Conservation (phyloP, 257 asterid genomes). For the Hygrophila difformis region DNA sequence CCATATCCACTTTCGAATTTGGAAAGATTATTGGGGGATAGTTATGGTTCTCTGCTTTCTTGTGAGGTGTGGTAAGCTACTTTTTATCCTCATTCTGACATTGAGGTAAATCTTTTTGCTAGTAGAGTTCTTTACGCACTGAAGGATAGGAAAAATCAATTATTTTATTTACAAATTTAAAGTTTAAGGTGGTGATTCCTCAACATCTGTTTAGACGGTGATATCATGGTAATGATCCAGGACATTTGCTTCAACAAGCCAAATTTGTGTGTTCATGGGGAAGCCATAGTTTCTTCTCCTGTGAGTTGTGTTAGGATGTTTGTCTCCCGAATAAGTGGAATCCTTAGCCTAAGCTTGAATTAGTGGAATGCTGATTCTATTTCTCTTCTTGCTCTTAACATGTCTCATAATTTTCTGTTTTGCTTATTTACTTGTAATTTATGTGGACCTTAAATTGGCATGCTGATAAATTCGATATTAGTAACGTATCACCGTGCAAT, state of each 20-base stretch:
- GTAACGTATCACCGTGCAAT: slow-evolving; percentile 60
- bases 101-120: neutral
- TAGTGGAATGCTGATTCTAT: neutral
- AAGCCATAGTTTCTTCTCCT: no score
- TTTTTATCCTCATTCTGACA: neutral
- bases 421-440: neutral
- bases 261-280: neutral
- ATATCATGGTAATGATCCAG: no score
- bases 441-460: neutral
- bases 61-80: neutral
- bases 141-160: neutral
- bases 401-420: no score
- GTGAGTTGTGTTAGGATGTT: no score
- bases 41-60: neutral
- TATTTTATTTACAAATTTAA: no score
- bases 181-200: no score
- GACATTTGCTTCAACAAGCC: neutral
- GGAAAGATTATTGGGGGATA: neutral
- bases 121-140: neutral
- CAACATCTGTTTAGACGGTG: no score
- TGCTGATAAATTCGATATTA: slow-evolving; percentile 40
- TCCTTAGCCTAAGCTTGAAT: neutral
- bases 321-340: neutral
- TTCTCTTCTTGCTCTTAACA: neutral
- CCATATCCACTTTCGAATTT: neutral